Conservation (phyloP, 2,329 filamentous ascomycete species). For the Fusarium pseudocircinatum region DNA sequence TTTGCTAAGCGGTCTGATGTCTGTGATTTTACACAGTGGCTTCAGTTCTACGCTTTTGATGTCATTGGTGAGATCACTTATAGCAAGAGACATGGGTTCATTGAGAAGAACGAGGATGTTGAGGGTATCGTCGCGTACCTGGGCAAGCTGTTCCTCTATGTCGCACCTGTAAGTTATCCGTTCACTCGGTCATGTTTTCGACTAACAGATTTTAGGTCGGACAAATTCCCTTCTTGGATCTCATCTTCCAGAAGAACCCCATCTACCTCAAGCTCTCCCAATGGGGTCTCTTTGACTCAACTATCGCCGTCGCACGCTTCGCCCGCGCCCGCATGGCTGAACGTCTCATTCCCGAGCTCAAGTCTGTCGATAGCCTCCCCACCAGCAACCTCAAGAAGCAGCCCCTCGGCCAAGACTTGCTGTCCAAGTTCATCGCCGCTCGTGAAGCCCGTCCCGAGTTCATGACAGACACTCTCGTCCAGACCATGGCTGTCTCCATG, state of each 20-base stretch:
- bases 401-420: constrained; percentile 64
- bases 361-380: constrained; percentile 41
- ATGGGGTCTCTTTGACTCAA: constrained; percentile 72
- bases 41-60: constrained; percentile 85
- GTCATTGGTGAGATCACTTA: constrained; percentile 83
- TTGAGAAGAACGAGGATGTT: constrained; percentile 78
- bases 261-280: constrained; percentile 74
- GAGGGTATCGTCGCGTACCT: constrained; percentile 77
- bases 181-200: accelerated
- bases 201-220: constrained; percentile 61
- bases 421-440: constrained; percentile 78
- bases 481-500: constrained; percentile 78
- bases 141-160: constrained; percentile 72
- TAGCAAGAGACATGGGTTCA: constrained; percentile 77
- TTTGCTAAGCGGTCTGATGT: constrained; percentile 56
- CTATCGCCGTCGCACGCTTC: constrained; percentile 79
- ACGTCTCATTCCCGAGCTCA: constrained; percentile 61
- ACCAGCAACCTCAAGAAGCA: constrained; percentile 50
- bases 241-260: constrained; percentile 78
- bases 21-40: constrained; percentile 73
- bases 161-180: constrained; percentile 64
- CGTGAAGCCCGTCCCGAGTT: constrained; percentile 74
- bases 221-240: constrained; percentile 78
- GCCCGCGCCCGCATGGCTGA: constrained; percentile 74
- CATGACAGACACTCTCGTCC: constrained; percentile 75